Conservation (phyloP, 352 stramenopile genomes). For the Globisporangium middletonii region DNA sequence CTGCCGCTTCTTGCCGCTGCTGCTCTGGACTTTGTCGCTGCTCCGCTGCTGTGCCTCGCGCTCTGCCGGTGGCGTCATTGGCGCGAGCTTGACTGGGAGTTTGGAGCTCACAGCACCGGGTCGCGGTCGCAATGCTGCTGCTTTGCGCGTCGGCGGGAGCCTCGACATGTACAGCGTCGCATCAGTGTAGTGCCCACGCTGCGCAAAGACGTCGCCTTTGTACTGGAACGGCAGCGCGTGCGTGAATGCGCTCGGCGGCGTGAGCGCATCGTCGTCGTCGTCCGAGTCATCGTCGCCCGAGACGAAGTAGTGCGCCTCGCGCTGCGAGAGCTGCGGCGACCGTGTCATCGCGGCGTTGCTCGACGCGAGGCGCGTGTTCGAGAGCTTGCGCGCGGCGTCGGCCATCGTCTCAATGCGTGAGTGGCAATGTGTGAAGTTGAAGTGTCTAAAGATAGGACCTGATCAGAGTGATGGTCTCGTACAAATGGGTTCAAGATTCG, state of each 20-base stretch:
- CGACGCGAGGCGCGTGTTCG: background rate
- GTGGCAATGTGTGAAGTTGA: background rate
- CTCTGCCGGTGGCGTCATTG: constrained; percentile 24
- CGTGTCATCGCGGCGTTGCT: background rate
- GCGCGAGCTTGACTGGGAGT: constrained; percentile 38
- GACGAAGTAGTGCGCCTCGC: constrained; percentile 23
- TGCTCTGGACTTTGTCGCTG: constrained; percentile 18
- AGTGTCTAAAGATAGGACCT: no score
- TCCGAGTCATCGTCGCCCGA: constrained; percentile 10
- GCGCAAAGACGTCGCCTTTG: constrained; percentile 63
- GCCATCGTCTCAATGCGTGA: background rate
- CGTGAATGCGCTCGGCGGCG: constrained; percentile 19
- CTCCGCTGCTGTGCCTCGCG: constrained; percentile 7
- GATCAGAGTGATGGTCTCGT: no score
- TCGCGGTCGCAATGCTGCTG: constrained; percentile 20
- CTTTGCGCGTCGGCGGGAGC: constrained; percentile 43
- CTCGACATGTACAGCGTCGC: constrained; percentile 70
- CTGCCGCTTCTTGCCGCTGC: constrained; percentile 46
- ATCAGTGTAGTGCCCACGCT: constrained; percentile 64
- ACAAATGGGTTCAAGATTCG: no score
- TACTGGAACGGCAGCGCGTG: constrained; percentile 61
- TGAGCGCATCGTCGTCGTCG: background rate
- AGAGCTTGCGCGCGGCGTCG: constrained; percentile 6
- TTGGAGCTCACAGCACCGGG: constrained; percentile 28
- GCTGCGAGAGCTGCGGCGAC: constrained; percentile 2